Evolutionary conservation across 108 stramenopile genomes (phyloP).

Genomic region (Cyclotella kingstonii): DNA sequence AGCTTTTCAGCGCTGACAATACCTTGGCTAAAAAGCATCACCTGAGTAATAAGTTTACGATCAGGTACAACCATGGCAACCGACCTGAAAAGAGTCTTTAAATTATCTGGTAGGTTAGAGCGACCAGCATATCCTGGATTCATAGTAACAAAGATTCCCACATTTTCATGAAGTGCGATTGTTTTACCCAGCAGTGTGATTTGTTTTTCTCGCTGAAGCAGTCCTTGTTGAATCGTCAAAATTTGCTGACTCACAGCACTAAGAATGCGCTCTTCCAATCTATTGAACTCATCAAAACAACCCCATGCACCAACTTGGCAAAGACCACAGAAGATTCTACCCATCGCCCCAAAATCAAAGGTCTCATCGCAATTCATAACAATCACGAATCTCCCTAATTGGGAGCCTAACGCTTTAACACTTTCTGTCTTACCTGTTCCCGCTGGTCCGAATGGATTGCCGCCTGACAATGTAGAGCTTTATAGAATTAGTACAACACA

Average conservation of each 20-base stretch:
- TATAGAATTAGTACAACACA: neutral
- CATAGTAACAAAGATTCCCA: constrained; percentile 99
- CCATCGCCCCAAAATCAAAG: constrained; percentile 98
- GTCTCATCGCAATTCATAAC: constrained; percentile 98
- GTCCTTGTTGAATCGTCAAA: constrained; percentile 91
- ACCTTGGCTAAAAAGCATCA: constrained; percentile 98
- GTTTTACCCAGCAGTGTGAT: constrained; percentile 78
- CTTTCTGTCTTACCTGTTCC: constrained; percentile 99
- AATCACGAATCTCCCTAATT: constrained; percentile 94
- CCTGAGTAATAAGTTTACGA: constrained; percentile 95
- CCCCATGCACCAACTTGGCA: constrained; percentile 98
- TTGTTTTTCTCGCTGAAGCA: constrained; percentile 61
- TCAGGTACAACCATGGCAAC: constrained; percentile 99
- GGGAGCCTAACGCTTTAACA: constrained; percentile 96
- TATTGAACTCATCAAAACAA: constrained; percentile 99
- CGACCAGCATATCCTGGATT: constrained; percentile 99
- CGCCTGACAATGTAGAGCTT: constrained; percentile 18
- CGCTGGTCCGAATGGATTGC: constrained; percentile 98
- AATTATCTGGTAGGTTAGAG: constrained; percentile 97
- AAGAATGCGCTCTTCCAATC: constrained; percentile 95
- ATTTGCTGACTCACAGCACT: constrained; percentile 98
- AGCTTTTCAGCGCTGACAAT: constrained; percentile 94
- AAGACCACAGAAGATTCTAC: constrained; percentile 95
- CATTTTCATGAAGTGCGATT: constrained; percentile 85
- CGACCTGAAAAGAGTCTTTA: constrained; percentile 96